A percentile compares a stretch with the other conserved stretches of the same genome.
Evolutionary conservation across 768 basidiomycete genomes (phyloP).

Genomic region (Mycena metata): DNA sequence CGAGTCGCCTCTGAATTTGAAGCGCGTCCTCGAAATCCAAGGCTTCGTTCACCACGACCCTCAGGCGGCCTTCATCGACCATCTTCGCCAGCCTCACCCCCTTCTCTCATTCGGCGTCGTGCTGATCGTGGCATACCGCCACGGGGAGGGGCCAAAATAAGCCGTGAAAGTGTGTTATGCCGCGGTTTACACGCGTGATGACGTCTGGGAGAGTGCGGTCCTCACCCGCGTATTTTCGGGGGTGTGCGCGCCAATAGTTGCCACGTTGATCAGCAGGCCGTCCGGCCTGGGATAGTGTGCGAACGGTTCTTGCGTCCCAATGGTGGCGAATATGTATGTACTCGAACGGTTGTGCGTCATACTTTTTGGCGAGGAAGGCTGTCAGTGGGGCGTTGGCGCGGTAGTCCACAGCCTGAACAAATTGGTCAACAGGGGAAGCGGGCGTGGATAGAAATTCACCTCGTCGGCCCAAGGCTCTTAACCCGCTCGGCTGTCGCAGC

Average conservation of each 20-base stretch:
- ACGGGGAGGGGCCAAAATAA: no score
- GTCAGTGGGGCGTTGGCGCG: slow-evolving; percentile 25
- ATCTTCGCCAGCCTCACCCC: slow-evolving; percentile 26
- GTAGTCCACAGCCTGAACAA: slow-evolving; percentile 29
- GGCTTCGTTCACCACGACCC: slow-evolving; percentile 36
- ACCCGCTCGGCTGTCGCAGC: slow-evolving; percentile 12
- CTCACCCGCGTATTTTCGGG: no score
- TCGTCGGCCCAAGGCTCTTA: slow-evolving; percentile 34
- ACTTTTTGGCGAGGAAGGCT: slow-evolving; percentile 21
- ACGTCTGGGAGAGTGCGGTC: no score
- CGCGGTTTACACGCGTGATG: no score
- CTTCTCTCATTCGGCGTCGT: slow-evolving; percentile 34
- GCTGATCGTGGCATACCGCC: slow-evolving; percentile 31
- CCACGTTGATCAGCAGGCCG: slow-evolving; percentile 33
- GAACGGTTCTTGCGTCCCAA: slow-evolving; percentile 34
- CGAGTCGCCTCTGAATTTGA: no score
- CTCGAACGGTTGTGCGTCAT: slow-evolving; percentile 21
- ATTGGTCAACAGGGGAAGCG: not conserved
- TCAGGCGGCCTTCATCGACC: slow-evolving; percentile 28
- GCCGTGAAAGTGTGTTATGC: no score
- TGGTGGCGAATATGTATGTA: slow-evolving; percentile 32
- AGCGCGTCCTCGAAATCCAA: slow-evolving; percentile 35
- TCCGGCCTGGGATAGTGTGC: slow-evolving; percentile 19
- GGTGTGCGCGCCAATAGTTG: no score
- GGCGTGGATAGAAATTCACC: not conserved